Base-by-base conservation (phyloP, 192 early-diverging fungal genomes). In the Rhizoclosmatium globosum region DNA sequence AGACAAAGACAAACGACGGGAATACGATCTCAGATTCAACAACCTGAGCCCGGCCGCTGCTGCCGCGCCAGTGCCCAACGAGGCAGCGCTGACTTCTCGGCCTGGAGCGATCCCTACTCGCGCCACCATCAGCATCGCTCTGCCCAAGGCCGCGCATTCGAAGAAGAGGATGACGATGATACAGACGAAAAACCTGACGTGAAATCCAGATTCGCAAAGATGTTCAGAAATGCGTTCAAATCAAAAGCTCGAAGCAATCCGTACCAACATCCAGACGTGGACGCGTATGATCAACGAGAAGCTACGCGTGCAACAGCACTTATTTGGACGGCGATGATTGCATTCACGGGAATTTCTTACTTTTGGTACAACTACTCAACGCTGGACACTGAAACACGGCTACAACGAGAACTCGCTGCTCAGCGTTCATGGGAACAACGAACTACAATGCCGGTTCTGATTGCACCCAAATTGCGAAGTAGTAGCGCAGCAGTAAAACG, bases 31-130 rank as follows among this genome's bases (percentile, higher is more conserved):
- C 47, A 0, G n/a, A 11, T 41, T n/a, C 64, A 11, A 7, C 13
- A 6, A 9, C 4, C 23, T 31, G 13, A 39, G 3, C 31, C 6
- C 69, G 4, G 15, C 69, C 7, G 4, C 47, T 15, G n/a, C 69
- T 15, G 19, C 69, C 4, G 21, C 45, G 4, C 69, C 3, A 4
- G 47, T 6, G 3, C 48, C 42, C 15, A 21, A 0, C 4, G 45
- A 15, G 13, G 7, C 38, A 68, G 44, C 44, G 69, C 47, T 13
- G 69, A 71, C 48, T 71, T 71, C 46, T 56, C 47, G 3, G 23
- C 15, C 48, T 71, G 69, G 69, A 53, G 13, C 47, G 48, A 71
- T 41, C n/a, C 69, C 4, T 41, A 38, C 43, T 42, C 4, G 17
- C 15, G 43, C 4, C 61, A 64, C 0, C 31, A 31, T 21, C n/a